Evolutionary conservation across 441 rosid genomes (phyloP), one percentile per base, ranked within the genome.

Genomic region (Raphanus hybrid): DNA sequence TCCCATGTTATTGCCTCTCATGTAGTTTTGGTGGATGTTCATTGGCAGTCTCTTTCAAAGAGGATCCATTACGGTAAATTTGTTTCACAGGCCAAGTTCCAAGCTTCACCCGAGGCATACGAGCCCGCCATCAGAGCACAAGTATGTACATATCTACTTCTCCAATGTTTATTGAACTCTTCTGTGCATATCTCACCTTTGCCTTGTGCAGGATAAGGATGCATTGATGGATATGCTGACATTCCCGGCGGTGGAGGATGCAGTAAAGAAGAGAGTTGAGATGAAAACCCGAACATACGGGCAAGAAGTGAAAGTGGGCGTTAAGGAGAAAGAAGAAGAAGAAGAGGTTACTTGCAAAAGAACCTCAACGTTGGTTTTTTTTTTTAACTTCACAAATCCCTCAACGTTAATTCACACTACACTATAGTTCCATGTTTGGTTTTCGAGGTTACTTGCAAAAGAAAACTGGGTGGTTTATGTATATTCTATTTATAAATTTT

Each of bases 51-150:
- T 71, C 88, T 96, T 41, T 96, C 98, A 20, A 96, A 88, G 86
- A 89, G 98, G 81, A 88, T 93, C 41, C 99, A 96, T 78, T 96
- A 96, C 54, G 97, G 98, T 39, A 92, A 93, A 86, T 93, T 78
- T 80, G 98, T 96, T 5, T 97, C 99, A 3, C 97, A 96, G 77
- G 93, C 94, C 64, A 96, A 93, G 82, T 96, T 85, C 70, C 90
- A 26, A 58, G 94, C 87, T 23, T 75, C 86, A 54, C 96, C 97
- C 2, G 85, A 86, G 68, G 88, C 80, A 26, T 91, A 92, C 18
- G 74, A 81, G 75, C 74, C 81, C 2, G 92, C 98, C 58, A 96
- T 96, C 65, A 82, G 59, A 78, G 91, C 85, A 76, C 94, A 92
- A 86, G 35, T 79, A 68, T 10, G 1, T 59, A 34, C 39, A 34